Evolutionary conservation across 306 rosid species (phyloP).

Genomic region (Delonix regia): DNA sequence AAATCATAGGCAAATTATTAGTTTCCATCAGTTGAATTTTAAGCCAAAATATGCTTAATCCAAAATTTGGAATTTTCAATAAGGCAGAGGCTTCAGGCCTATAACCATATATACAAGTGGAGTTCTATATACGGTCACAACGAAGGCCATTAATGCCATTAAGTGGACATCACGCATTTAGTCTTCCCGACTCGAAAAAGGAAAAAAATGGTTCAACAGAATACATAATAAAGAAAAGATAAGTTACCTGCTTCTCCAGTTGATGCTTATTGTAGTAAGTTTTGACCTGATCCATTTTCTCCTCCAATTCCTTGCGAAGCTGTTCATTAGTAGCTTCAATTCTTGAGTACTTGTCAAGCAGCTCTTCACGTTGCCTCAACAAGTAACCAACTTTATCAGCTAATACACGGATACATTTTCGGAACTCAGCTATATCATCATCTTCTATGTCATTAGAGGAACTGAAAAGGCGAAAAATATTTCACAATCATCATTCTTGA

Average conservation of each 20-base stretch:
- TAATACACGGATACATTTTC: slow-evolving; percentile 71
- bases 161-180: not conserved
- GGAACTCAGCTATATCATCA: slow-evolving; percentile 79
- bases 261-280: slow-evolving; percentile 87
- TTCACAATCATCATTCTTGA: slow-evolving; percentile 27
- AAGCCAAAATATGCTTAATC: not conserved
- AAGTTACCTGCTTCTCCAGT: slow-evolving; percentile 92
- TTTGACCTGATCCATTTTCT: slow-evolving; percentile 78
- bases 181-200: not conserved
- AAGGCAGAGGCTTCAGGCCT: not conserved
- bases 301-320: slow-evolving; percentile 84
- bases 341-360: slow-evolving; percentile 72
- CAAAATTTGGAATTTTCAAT: not conserved
- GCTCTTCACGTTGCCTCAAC: slow-evolving; percentile 80
- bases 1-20: slow-evolving; percentile 33
- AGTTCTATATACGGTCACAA: not conserved
- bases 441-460: slow-evolving; percentile 81
- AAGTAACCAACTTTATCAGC: slow-evolving; percentile 79
- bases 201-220: not conserved
- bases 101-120: not conserved
- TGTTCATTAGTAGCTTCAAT: slow-evolving; percentile 78
- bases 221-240: not conserved
- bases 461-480: slow-evolving; percentile 54
- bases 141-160: slow-evolving; percentile 28
- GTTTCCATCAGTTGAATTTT: not conserved